Percentiles rank a stretch among this genome's conserved stretches.
These are phyloP conservation scores for Castanospermum australe DNA, from an alignment of 306 rosid genomes.

Conservation along the genomic window DNA sequence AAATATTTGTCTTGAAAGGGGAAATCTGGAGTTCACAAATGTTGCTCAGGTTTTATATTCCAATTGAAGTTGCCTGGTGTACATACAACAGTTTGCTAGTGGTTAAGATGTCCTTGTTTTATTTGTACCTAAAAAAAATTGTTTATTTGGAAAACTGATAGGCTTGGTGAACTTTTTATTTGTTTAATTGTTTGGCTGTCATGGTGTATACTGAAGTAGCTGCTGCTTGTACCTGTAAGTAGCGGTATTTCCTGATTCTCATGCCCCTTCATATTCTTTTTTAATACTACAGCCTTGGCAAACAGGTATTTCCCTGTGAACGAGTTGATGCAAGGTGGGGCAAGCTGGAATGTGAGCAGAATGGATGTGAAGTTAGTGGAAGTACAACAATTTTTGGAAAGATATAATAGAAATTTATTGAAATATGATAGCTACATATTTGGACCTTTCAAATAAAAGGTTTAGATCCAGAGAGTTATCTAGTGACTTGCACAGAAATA, in stretches of 20 bases:
- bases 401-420: background rate
- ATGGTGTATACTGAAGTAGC: background rate
- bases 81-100: background rate
- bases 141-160: background rate
- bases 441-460: background rate
- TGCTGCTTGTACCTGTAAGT: background rate
- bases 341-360: conserved; percentile 80
- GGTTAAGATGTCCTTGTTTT: background rate
- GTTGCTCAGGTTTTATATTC: background rate
- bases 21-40: background rate
- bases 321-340: conserved; percentile 97
- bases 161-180: background rate
- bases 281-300: conserved; percentile 62
- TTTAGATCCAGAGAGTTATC: background rate
- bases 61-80: background rate
- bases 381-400: conserved; percentile 46
- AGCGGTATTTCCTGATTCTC: background rate
- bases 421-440: background rate
- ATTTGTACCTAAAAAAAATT: background rate
- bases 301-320: conserved; percentile 73
- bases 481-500: background rate
- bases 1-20: background rate
- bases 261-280: background rate
- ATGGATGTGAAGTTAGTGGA: conserved; percentile 67
- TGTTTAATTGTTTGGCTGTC: background rate